Evolutionary conservation across 768 basidiomycete species (phyloP).

Genomic region (Pulveroboletus ravenelii): DNA sequence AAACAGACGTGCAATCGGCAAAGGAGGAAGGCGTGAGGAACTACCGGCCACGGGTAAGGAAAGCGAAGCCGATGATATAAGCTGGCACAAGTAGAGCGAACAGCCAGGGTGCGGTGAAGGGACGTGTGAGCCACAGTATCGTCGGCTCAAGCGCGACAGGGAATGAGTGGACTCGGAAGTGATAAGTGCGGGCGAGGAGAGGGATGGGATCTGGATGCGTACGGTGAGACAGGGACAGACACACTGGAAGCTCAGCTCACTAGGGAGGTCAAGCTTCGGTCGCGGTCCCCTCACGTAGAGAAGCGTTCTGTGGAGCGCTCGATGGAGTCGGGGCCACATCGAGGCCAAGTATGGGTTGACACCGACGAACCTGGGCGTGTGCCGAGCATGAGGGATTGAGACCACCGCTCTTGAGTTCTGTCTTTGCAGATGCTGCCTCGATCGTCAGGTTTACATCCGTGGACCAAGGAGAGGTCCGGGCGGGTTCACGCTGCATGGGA

Average conservation of each 20-base stretch:
- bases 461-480: too few species aligned
- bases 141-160: constrained; percentile 50
- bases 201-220: constrained; percentile 46
- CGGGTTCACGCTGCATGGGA: too few species aligned
- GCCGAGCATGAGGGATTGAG: not conserved
- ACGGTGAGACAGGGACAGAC: not conserved
- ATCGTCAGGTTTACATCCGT: too few species aligned
- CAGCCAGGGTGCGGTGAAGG: constrained; percentile 49
- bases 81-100: constrained; percentile 50
- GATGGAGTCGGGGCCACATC: constrained; percentile 20
- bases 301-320: constrained; percentile 1
- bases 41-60: constrained; percentile 68
- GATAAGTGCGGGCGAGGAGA: constrained; percentile 47
- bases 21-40: constrained; percentile 65
- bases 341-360: constrained; percentile 8
- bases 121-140: constrained; percentile 47
- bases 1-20: constrained; percentile 63
- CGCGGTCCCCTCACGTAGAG: constrained; percentile 56
- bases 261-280: constrained; percentile 49
- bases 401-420: too few species aligned
- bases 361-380: not conserved
- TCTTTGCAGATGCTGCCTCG: too few species aligned
- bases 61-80: constrained; percentile 70
- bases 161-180: constrained; percentile 34
- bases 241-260: constrained; percentile 19